These are phyloP conservation scores for Corchorus olitorius DNA, from an alignment of 345 rosid species.

Conservation along the genomic window DNA sequence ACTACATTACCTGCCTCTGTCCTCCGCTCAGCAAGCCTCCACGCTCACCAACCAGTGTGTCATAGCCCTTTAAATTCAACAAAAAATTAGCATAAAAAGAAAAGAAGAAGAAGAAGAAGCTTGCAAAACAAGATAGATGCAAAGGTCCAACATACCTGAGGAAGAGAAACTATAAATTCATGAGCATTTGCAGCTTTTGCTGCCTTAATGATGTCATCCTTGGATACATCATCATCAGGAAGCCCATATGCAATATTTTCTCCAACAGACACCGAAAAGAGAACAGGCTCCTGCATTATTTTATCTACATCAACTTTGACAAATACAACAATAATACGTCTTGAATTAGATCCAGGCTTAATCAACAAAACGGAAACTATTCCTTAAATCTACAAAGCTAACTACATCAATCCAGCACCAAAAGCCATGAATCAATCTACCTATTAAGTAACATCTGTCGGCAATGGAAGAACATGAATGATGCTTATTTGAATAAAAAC, in stretches of 20 bases:
- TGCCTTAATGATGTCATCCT: conserved; percentile 86
- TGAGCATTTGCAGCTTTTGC: conserved; percentile 98
- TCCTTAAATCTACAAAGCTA: conserved; percentile 7
- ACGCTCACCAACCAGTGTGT: conserved; percentile 88
- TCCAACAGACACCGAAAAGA: conserved; percentile 87
- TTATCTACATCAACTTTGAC: conserved; percentile 13
- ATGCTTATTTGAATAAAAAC: neutral
- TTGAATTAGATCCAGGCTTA: neutral
- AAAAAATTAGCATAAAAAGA: conserved; percentile 24
- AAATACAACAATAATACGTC: conserved; percentile 16
- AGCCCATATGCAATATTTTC: conserved; percentile 98
- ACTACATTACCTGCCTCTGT: conserved; percentile 74
- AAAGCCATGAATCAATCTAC: neutral
- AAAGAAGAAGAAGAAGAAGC: conserved; percentile 15
- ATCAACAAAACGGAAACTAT: neutral
- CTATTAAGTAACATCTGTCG: neutral
- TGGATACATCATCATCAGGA: conserved; percentile 85
- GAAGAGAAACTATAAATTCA: conserved; percentile 89
- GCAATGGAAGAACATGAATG: neutral
- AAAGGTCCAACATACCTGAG: conserved; percentile 56
- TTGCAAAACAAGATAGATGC: conserved; percentile 17
- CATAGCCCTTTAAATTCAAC: conserved; percentile 71
- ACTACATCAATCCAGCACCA: neutral
- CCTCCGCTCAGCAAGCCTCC: conserved; percentile 96
- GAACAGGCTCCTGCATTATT: conserved; percentile 80